These are phyloP conservation scores for Xylaria sp. DNA, from an alignment of 2,329 filamentous ascomycete species.

Conservation along the genomic window DNA sequence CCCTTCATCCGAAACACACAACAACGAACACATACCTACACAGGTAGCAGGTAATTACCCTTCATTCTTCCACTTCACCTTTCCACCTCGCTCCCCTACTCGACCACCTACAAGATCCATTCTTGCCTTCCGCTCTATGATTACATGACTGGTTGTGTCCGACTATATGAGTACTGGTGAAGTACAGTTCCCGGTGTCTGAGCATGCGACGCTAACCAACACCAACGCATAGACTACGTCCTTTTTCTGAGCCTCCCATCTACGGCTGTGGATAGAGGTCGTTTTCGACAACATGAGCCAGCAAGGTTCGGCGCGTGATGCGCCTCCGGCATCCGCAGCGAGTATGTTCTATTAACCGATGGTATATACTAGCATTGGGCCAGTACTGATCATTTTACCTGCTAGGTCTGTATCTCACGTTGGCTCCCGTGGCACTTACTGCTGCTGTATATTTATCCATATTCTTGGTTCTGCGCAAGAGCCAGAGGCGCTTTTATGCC, in stretches of 20 bases:
- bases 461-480: constrained; percentile 58
- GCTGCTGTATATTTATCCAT: constrained; percentile 55
- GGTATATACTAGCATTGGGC: background rate
- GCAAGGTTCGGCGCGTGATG: constrained; percentile 37
- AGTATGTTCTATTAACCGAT: constrained; percentile 36
- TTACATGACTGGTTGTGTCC: background rate
- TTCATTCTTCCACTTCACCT: constrained; percentile 17
- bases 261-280: background rate
- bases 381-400: constrained; percentile 32
- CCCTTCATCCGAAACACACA: constrained; percentile 6
- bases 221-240: background rate
- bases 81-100: background rate
- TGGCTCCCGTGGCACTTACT: constrained; percentile 52
- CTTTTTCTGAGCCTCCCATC: background rate
- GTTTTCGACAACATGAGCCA: constrained; percentile 34
- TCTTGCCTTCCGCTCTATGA: background rate
- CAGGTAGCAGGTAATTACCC: constrained; percentile 8
- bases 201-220: constrained; percentile 4
- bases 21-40: constrained; percentile 1
- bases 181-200: background rate
- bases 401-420: constrained; percentile 55
- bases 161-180: background rate
- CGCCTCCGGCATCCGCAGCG: constrained; percentile 37
- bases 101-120: background rate
- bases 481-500: constrained; percentile 59